A percentile compares a stretch with the other conserved stretches of the same genome.
Conservation (phyloP, 805 yeast genomes). For the Candida ulmi region DNA sequence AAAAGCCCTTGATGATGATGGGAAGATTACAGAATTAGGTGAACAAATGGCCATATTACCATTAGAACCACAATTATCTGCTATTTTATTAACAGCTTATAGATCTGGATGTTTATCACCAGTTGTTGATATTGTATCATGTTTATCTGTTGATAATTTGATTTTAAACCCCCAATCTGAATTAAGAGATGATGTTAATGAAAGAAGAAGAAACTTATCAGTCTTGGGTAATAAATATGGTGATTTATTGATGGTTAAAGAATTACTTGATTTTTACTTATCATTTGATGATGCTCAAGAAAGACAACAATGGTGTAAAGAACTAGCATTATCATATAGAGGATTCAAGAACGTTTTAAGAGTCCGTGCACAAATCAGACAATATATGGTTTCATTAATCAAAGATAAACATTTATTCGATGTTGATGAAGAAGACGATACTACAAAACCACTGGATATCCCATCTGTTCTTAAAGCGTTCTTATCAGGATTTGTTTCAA, state of each 20-base stretch:
- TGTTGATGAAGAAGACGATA: constrained; percentile 19
- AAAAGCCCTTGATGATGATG: constrained; percentile 72
- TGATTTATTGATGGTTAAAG: constrained; percentile 79
- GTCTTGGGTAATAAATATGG: constrained; percentile 72
- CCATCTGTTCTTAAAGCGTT: constrained; percentile 69
- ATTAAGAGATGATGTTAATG: constrained; percentile 77
- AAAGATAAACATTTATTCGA: constrained; percentile 28
- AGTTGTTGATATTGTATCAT: constrained; percentile 85
- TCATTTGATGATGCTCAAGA: constrained; percentile 45
- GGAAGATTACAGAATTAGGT: constrained; percentile 78
- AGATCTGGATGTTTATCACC: constrained; percentile 46
- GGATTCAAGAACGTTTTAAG: constrained; percentile 75
- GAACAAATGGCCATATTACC: constrained; percentile 84
- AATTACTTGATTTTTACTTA: constrained; percentile 55
- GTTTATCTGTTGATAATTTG: constrained; percentile 88
- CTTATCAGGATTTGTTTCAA: constrained; percentile 74
- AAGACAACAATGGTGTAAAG: constrained; percentile 77
- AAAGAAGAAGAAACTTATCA: constrained; percentile 61
- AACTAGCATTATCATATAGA: constrained; percentile 65
- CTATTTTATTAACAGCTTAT: constrained; percentile 71
- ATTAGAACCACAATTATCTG: constrained; percentile 85
- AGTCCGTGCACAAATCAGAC: constrained; percentile 69
- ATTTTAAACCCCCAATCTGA: constrained; percentile 76
- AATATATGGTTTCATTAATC: constrained; percentile 52
- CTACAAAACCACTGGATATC: constrained; percentile 37